phyloP scores from a whole-genome alignment of 352 stramenopile species.

The Sclerospora graminicola region DNA sequence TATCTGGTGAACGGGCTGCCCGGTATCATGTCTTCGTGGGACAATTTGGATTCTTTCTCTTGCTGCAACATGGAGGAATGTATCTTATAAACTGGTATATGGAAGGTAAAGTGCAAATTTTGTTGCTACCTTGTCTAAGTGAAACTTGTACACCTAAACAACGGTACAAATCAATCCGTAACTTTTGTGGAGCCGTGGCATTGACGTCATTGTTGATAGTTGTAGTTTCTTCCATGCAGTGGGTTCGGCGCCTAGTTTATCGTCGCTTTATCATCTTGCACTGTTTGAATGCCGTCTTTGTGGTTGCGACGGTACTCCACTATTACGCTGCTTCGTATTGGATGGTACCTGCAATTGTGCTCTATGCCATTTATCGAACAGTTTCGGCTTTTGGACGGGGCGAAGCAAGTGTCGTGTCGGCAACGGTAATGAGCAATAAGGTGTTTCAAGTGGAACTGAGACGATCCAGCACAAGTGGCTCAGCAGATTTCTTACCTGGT shows the following conservation, averaged over 20 bases:
- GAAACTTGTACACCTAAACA: slow-evolving; percentile 27
- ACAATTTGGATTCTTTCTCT: slow-evolving; percentile 34
- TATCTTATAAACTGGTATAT: slow-evolving; percentile 48
- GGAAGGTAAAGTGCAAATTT: slow-evolving; percentile 36
- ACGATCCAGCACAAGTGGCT: slow-evolving; percentile 10
- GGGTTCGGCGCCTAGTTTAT: slow-evolving; percentile 41
- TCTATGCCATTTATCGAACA: slow-evolving; percentile 53
- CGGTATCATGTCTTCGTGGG: slow-evolving; percentile 55
- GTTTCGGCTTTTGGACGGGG: slow-evolving; percentile 34
- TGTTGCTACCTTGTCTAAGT: slow-evolving; percentile 44
- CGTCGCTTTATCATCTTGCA: slow-evolving; percentile 46
- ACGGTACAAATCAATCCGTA: slow-evolving; percentile 43
- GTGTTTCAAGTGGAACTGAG: slow-evolving; percentile 51
- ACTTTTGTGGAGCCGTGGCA: slow-evolving; percentile 54
- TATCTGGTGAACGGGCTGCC: slow-evolving; percentile 48
- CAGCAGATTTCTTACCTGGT: slow-evolving; percentile 31
- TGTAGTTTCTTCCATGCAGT: slow-evolving; percentile 34
- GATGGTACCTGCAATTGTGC: slow-evolving; percentile 37
- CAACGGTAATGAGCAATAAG: slow-evolving; percentile 27
- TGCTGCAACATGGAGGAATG: slow-evolving; percentile 39
- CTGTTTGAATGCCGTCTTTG: slow-evolving; percentile 34
- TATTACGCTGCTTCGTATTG: slow-evolving; percentile 60
- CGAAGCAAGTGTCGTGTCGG: slow-evolving; percentile 32
- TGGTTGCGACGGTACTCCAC: slow-evolving; percentile 43
- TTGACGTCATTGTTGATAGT: slow-evolving; percentile 30